Conservation (phyloP, 768 basidiomycete genomes). For the Serendipita sp. region DNA sequence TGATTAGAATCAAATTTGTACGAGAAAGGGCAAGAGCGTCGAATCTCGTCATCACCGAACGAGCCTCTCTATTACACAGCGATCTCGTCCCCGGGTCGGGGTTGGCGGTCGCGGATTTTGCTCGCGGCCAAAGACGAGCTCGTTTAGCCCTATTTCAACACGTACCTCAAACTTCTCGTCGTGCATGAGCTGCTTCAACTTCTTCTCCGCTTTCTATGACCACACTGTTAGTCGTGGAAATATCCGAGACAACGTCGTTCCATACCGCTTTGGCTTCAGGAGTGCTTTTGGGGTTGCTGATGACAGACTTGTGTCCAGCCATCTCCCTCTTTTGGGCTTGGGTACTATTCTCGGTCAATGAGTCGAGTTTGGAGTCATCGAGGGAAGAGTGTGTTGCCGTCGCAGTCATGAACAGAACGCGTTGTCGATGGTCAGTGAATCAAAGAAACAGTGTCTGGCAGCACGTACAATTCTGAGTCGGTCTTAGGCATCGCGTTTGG, state of each 20-base stretch:
- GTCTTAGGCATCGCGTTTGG: constrained; percentile 1
- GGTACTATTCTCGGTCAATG: not conserved
- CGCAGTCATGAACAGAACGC: not conserved
- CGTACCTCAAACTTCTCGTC: constrained; percentile 10
- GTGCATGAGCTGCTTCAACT: constrained; percentile 6
- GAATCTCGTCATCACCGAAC: not conserved
- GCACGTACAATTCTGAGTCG: not conserved
- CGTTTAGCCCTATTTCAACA: not conserved
- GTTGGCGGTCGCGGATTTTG: no score
- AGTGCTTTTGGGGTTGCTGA: constrained; percentile 7
- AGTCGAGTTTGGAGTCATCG: not conserved
- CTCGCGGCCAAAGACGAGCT: no score
- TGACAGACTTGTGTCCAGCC: constrained; percentile 6
- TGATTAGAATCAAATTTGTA: no score
- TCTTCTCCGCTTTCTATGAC: constrained; percentile 3
- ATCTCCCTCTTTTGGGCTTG: constrained; percentile 8
- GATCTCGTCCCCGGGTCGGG: no score
- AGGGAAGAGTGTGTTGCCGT: not conserved
- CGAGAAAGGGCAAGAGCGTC: no score
- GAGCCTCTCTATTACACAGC: no score
- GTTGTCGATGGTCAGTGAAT: not conserved
- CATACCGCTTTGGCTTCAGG: constrained; percentile 6
- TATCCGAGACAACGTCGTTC: not conserved
- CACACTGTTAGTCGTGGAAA: not conserved
- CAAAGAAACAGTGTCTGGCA: not conserved